Conservation (phyloP, 352 stramenopile species). For the Plasmopara halstedii region DNA sequence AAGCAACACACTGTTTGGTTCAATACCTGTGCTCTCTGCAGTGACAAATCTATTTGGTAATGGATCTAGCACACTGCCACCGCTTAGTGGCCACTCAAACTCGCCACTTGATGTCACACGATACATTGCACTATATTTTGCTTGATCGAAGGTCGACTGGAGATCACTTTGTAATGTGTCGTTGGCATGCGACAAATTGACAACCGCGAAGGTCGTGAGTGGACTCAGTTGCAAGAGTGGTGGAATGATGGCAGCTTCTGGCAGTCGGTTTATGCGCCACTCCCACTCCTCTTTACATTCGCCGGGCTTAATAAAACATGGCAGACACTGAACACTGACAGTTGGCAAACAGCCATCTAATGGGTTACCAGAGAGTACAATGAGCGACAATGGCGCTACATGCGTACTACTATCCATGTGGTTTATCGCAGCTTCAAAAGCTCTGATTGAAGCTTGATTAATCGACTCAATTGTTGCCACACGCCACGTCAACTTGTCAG, state of each 20-base stretch:
- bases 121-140: conserved; percentile 28
- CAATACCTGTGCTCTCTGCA: conserved; percentile 18
- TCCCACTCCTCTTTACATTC: conserved; percentile 65
- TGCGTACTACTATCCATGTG: conserved; percentile 49
- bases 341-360: conserved; percentile 54
- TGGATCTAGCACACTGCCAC: conserved; percentile 45
- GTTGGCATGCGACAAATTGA: conserved; percentile 34
- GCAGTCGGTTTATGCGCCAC: conserved; percentile 38
- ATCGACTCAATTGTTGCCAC: conserved; percentile 29
- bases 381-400: conserved; percentile 46
- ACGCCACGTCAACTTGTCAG: conserved; percentile 50
- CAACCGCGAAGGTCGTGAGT: conserved; percentile 34
- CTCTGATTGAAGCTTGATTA: conserved; percentile 44
- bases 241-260: conserved; percentile 26
- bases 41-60: conserved; percentile 43
- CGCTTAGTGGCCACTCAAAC: conserved; percentile 73
- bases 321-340: conserved; percentile 56
- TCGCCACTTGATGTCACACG: conserved; percentile 29
- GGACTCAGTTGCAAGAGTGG: conserved; percentile 45
- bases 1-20: conserved; percentile 39
- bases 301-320: conserved; percentile 45
- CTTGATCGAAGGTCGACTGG: conserved; percentile 26
- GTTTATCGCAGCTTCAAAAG: conserved; percentile 38
- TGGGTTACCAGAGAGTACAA: conserved; percentile 66
- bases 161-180: conserved; percentile 42